Percentiles rank a stretch among this genome's conserved stretches.
Evolutionary conservation across 805 yeast species (phyloP).

Genomic region (Saccharomycopsis vini): DNA sequence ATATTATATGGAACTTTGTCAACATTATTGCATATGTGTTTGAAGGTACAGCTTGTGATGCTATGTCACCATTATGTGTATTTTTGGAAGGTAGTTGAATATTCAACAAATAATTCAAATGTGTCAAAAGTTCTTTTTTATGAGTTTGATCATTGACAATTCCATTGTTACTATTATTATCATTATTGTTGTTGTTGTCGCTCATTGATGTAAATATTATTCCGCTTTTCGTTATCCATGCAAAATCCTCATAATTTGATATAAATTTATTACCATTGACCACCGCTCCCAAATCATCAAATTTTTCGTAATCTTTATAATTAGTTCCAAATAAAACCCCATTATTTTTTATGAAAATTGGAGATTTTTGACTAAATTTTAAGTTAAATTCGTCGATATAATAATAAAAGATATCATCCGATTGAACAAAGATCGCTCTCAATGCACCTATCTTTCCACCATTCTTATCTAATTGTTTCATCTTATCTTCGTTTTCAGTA

Average conservation of each 20-base stretch:
- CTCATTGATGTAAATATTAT: slow-evolving; percentile 28
- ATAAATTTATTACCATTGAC: slow-evolving; percentile 28
- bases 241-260: slow-evolving; percentile 26
- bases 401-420: slow-evolving; percentile 28
- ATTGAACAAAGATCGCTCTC: slow-evolving; percentile 22
- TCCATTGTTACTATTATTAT: too few species aligned
- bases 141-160: too few species aligned
- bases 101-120: slow-evolving; percentile 32
- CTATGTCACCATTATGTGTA: slow-evolving; percentile 16
- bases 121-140: slow-evolving; percentile 24
- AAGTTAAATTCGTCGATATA: slow-evolving; percentile 16
- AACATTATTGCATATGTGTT: slow-evolving; percentile 34
- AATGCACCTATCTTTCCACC: background rate
- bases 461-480: background rate
- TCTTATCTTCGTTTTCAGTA: slow-evolving; percentile 6
- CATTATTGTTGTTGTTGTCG: slow-evolving; percentile 5
- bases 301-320: slow-evolving; percentile 31
- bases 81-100: slow-evolving; percentile 31
- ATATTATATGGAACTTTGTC: slow-evolving; percentile 46
- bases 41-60: background rate
- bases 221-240: slow-evolving; percentile 42
- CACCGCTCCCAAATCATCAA: slow-evolving; percentile 27
- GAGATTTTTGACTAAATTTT: slow-evolving; percentile 20
- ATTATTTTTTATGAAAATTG: slow-evolving; percentile 20
- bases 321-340: slow-evolving; percentile 12